Evolutionary conservation across 164 flowering plant genomes (phyloP), one percentile per base, ranked within the genome.

Genomic region (Umbellularia californica): DNA sequence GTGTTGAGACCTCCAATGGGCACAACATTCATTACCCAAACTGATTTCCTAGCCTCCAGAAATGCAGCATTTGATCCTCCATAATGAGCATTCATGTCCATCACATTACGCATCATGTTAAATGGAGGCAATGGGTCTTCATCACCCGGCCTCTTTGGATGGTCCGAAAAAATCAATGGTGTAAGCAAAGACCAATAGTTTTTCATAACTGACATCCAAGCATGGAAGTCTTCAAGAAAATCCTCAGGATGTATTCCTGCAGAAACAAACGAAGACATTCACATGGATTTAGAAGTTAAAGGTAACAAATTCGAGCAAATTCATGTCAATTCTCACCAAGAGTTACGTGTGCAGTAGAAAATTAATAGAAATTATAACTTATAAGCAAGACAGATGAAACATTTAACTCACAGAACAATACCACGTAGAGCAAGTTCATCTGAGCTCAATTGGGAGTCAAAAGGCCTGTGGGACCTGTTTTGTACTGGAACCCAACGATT

Each of bases 111-210:
- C 67, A 95, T 76, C 97, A 95, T 93, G 84, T 95, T 95, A 79
- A 77, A 95, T 58, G 97, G 97, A 81, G 99, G 99, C 69, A 90
- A 78, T 70, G 97, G 99, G 70, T 95, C 99, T 84, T 95, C 97
- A 85, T 95, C 97, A 5, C 97, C 97, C 3, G 94, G 97, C 84
- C 98, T 88, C 86, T 95, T 95, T 67, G 99, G 99, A 84, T 95
- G 99, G 82, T 95, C 99, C 51, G 99, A 95, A 78, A 92, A 95
- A 77, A 95, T 95, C 77, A 93, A 84, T 28, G 99, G 99, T 13
- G 99, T 89, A 73, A 95, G 90, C 85, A 95, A 83, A 22, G 99
- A 90, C 99, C 99, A 95, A 82, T 92, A 95, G 79, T 92, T 90
- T 80, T 78, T 87, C 60, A 92, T 65, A 72, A 94, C 85, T 60